Percentiles rank a stretch among this genome's conserved stretches.
phyloP scores from a whole-genome alignment of 2,329 filamentous ascomycete genomes.

The Phyllosticta citriasiana region DNA sequence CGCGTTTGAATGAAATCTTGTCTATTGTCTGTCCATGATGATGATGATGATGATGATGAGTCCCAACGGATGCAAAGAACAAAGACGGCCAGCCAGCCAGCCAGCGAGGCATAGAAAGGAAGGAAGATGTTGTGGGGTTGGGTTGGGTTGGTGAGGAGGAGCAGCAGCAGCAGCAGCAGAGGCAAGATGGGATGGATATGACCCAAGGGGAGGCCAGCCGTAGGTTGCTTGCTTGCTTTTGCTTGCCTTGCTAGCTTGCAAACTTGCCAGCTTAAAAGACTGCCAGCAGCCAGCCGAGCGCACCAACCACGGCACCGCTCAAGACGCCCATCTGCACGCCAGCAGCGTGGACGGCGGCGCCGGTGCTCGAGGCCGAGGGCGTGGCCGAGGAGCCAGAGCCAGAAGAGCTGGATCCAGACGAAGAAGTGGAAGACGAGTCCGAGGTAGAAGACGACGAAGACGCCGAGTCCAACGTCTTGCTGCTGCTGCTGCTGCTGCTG shows the following conservation, averaged over 20 bases:
- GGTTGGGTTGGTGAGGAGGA: background rate
- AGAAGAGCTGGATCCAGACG: background rate
- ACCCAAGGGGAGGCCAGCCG: no score
- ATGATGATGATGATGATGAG: no score
- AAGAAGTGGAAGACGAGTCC: background rate
- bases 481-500: background rate
- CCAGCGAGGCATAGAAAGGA: no score
- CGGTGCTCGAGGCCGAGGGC: background rate
- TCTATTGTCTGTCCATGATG: no score
- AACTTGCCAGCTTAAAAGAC: background rate
- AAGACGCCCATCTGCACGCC: background rate
- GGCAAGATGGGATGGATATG: no score
- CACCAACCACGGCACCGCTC: background rate
- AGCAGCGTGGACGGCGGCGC: background rate
- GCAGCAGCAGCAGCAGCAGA: no score
- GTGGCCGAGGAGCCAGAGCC: background rate
- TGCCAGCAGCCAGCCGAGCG: conserved; percentile 7
- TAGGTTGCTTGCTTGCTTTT: no score
- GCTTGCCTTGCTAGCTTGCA: background rate
- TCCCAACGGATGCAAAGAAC: no score
- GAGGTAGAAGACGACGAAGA: background rate
- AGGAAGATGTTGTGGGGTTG: background rate
- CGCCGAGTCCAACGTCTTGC: background rate
- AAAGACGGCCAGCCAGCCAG: no score
- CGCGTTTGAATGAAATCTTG: no score